Base-by-base conservation (phyloP, 2,329 filamentous ascomycete genomes). In the Arthrobotrys iridis region DNA sequence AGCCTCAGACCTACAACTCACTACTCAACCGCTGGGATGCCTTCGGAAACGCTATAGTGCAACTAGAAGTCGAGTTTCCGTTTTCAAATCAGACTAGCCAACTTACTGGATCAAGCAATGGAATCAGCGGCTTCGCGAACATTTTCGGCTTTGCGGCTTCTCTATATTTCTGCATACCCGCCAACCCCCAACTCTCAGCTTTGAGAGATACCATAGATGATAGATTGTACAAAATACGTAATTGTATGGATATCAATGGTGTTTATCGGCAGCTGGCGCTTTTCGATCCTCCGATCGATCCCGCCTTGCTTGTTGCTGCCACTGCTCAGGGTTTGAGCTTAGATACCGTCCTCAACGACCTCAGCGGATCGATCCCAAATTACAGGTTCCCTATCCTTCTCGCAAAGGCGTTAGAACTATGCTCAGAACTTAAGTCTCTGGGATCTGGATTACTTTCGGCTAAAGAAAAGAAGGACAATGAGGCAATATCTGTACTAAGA, bases 191-290 rank as follows among this genome's bases (percentile, higher is more conserved):
- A 11, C 3, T 68, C 15, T 20, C 7, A 1, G 18, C 3, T 18
- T 30, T 62, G 10, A 15, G 30, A 37, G 71, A 33, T 41, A 67
- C 26, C 2, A 80, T 83, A 15, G 79, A 81, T 45, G 80, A 82
- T 50, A 76, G 82, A 0, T 77, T 82, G 7, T 81, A 72, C 77
- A 82, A 82, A 63, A 81, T 82, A 37, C 78, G 80, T 1, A 71
- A 82, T 74, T 79, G 70, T 26, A 72, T 70, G 58, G 80, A 83
- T 62, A 81, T 82, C 60, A 77, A 82, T 30, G 82, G 82, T 1
- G 63, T 72, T 4, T 8, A 52, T 6, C 22, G 65, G 1, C 55
- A 18, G 6, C 67, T 80, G 11, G 22, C 78, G 6, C 78, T 83
- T 0, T 79, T 45, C n/a, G 80, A 80, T 18, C 79, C 81, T 5